Evolutionary conservation across 257 asterid genomes (phyloP).

Genomic region (Dorcoceras hygrometricum): DNA sequence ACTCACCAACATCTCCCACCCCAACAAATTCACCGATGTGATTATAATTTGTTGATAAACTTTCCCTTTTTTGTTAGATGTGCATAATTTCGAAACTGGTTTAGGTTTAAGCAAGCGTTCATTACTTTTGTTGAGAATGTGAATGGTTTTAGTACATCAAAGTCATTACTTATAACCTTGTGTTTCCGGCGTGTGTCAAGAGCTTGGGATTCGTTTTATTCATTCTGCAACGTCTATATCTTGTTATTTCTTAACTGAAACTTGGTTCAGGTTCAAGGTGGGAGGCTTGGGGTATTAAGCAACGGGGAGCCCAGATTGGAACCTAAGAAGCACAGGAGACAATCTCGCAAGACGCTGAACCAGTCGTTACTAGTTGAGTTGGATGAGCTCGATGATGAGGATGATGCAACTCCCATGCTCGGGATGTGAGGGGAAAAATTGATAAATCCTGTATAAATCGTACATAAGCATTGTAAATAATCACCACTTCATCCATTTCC

Average conservation of each 20-base stretch:
- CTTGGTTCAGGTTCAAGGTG: conserved; percentile 56
- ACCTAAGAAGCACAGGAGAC: conserved; percentile 84
- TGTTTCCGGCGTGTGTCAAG: not conserved
- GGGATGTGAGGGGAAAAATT: conserved; percentile 41
- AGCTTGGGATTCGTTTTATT: not conserved
- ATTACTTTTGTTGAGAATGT: not conserved
- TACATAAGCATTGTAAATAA: not conserved
- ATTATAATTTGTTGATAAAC: not conserved
- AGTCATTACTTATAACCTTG: not conserved
- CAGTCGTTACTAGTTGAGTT: conserved; percentile 71
- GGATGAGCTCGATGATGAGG: conserved; percentile 64
- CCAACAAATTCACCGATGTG: too few relatives aligned
- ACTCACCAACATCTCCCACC: too few relatives aligned
- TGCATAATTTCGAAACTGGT: not conserved
- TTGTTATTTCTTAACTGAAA: not conserved
- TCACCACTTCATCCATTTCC: not conserved
- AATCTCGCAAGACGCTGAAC: conserved; percentile 79
- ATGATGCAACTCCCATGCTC: conserved; percentile 44
- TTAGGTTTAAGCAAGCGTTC: too few relatives aligned
- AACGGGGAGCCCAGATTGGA: conserved; percentile 87
- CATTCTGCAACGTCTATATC: not conserved
- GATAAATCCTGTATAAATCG: not conserved
- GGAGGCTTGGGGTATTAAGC: conserved; percentile 78
- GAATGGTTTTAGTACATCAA: not conserved
- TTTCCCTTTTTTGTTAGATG: not conserved